A percentile compares a stretch with the other conserved stretches of the same genome.
Conservation (phyloP, 805 yeast species). For the Metschnikowia colocasiae region DNA sequence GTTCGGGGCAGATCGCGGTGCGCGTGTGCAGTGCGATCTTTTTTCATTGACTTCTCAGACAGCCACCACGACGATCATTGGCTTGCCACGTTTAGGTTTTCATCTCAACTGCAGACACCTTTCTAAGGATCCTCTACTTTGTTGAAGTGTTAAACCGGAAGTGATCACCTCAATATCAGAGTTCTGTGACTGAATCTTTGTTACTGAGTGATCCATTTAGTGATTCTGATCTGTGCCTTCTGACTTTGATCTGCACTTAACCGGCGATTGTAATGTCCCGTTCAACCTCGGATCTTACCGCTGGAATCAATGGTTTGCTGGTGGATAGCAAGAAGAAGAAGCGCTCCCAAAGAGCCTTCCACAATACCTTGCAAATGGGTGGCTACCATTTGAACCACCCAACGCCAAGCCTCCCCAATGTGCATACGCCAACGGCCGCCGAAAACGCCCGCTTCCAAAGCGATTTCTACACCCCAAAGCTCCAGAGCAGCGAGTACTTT, state of each 20-base stretch:
- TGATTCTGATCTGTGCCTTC: too few relatives aligned
- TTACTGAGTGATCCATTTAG: too few relatives aligned
- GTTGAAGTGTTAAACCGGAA: too few relatives aligned
- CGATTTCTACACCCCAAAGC: neutral
- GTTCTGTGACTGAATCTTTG: too few relatives aligned
- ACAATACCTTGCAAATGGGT: constrained; percentile 10
- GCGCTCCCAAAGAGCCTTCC: constrained; percentile 18
- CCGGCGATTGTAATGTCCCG: neutral
- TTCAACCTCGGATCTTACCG: constrained; percentile 12
- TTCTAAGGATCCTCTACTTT: neutral
- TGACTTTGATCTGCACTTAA: too few relatives aligned
- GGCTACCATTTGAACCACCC: neutral
- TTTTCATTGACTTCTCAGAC: neutral
- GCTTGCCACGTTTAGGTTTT: neutral
- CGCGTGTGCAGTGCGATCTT: neutral
- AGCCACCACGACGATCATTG: neutral
- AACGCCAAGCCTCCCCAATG: neutral
- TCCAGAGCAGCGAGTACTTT: neutral
- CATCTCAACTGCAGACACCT: neutral
- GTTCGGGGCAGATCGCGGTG: neutral
- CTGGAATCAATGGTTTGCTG: constrained; percentile 11
- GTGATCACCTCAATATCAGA: too few relatives aligned
- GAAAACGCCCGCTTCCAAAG: neutral
- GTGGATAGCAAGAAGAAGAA: constrained; percentile 14
- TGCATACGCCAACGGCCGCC: neutral